Evolutionary conservation across 352 stramenopile species (phyloP), one percentile per base, ranked within the genome.

Genomic region (Phytophthora boehmeriae): DNA sequence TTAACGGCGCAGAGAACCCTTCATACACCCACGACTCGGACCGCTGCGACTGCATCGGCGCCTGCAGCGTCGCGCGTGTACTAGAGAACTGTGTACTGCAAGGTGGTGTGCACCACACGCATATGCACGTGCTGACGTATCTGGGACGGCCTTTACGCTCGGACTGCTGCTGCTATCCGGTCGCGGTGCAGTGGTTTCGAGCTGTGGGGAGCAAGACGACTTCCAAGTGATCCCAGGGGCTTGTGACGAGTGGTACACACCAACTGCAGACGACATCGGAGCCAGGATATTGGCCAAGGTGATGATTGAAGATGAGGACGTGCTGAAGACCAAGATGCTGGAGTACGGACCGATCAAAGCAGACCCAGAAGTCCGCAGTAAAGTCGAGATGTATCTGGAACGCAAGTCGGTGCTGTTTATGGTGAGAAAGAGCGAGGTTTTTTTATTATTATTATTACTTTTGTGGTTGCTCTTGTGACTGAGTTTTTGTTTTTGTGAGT

Each of bases 341-440:
- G 86, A 95, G 70, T 92, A 88, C 51, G 83, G 83, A 63, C 86
- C 86, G 2, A 90, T 95, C 51, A 86, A 91, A 44, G 86, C 90
- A 59, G 86, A 95, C 63, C 83, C 86, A 2, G 76, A 91, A n/a
- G 82, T 95, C 17, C 79, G 86, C 35, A 91, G 76, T 63, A 92
- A 92, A 58, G 86, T 95, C n/a, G 86, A 95, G 65, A 88, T 83
- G 65, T 89, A 92, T 46, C 64, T 95, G 23, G 86, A 93, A 45
- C 69, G 81, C n/a, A 79, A 86, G 32, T 91, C 86, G 0, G 83
- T 92, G 35, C 72, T 93, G 16, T 95, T 93, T 41, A 95, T 92
- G 86, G 73, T 78, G 46, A n/a, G 57, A 53, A 27, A 28, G 3
- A 45, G 5, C 2, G 23, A 32, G 20, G 9, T n/a, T 59, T n/a